Evolutionary conservation across 345 rosid species (phyloP), one percentile per base, ranked within the genome.

Genomic region (Abelmoschus esculentus): DNA sequence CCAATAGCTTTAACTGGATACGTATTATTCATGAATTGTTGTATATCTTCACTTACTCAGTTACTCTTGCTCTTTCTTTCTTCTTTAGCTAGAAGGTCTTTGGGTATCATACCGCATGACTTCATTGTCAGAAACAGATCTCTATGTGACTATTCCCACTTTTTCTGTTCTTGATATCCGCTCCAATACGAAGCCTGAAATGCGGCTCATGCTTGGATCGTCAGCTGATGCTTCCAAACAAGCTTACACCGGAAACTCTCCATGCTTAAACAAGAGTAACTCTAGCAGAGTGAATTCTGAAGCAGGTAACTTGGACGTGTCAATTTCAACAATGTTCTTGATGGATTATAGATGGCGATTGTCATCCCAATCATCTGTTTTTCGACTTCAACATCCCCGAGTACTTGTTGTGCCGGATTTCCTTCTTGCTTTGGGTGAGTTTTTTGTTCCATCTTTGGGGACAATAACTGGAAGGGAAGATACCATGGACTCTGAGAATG

Each of bases 151-250:
- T 5, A 81, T 95, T 84, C 96, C 96, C 53, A 91, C 83, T 74
- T 87, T 95, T 81, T 91, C 97, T 70, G 74, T 95, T 76, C 77
- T 90, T 73, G 99, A 95, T 76, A 82, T 83, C 70, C 99, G 97
- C 76, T 87, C 96, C 73, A 81, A 80, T 71, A 88, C 93, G 53
- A 91, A 87, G 85, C 84, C 96, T 80, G 99, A 95, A 81, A 89
- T 95, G 99, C 93, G 97, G 34, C 82, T 95, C 78, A 95, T 95
- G 97, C 99, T 95, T 32, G 99, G 99, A 70, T 88, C 96, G 12
- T 90, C 90, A 32, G 79, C 78, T 67, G 99, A 95, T 78, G 89
- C 89, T 76, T 85, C 84, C 52, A 95, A 90, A 78, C 96, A 83
- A 75, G 68, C 82, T 78, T 86, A 86, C 73, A 62, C 84, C 52